These are phyloP conservation scores for Clonostachys sp. DNA, from an alignment of 2,329 filamentous ascomycete species.

Conservation along the genomic window DNA sequence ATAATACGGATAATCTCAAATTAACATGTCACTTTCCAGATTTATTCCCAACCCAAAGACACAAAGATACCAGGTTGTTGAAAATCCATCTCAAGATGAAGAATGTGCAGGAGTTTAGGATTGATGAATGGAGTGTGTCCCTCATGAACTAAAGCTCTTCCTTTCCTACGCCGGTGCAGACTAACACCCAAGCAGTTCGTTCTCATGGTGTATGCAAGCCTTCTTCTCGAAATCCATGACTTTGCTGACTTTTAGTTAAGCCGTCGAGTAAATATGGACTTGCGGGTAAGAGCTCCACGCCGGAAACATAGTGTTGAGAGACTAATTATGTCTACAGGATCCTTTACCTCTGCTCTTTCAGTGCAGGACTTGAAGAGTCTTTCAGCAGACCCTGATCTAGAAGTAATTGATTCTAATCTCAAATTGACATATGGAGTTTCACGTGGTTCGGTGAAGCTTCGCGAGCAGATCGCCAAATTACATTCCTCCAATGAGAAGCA, in stretches of 20 bases:
- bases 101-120: background rate
- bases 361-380: background rate
- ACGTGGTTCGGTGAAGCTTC: background rate
- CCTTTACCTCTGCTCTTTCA: background rate
- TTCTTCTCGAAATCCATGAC: too few relatives aligned
- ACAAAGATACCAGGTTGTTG: background rate
- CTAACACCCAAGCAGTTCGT: too few relatives aligned
- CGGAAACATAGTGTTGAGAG: background rate
- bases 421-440: background rate
- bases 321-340: background rate
- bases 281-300: background rate
- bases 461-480: background rate
- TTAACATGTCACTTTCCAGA: background rate
- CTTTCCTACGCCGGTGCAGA: too few relatives aligned
- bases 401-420: background rate
- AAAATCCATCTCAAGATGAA: background rate
- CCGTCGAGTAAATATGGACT: background rate
- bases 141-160: background rate
- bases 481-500: slow-evolving; percentile 29
- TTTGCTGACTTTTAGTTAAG: background rate
- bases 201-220: too few relatives aligned
- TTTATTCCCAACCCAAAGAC: background rate
- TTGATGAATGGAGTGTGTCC: background rate
- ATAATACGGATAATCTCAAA: too few relatives aligned
- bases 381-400: background rate